A percentile compares a stretch with the other conserved stretches of the same genome.
Evolutionary conservation across 192 early-diverging fungal genomes (phyloP).

Genomic region (Pilaira anomala): DNA sequence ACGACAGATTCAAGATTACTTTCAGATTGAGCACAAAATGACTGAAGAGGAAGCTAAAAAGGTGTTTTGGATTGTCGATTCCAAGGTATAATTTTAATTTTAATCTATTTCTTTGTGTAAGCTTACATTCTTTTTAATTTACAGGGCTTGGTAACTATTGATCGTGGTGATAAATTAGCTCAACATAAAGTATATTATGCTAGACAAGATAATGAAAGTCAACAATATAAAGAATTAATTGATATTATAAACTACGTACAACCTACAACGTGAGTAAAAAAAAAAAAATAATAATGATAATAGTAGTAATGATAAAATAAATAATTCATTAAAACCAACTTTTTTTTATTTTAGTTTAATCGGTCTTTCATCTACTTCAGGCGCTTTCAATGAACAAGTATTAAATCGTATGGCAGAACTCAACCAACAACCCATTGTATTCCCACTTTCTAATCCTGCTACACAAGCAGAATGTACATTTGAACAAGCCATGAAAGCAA

Average conservation of each 20-base stretch:
- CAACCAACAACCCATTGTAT: slow-evolving; percentile 84
- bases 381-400: slow-evolving; percentile 73
- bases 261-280: slow-evolving; percentile 61
- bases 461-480: slow-evolving; percentile 95
- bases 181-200: slow-evolving; percentile 86
- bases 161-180: slow-evolving; percentile 83
- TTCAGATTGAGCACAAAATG: slow-evolving; percentile 72
- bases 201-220: slow-evolving; percentile 76
- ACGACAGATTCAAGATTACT: slow-evolving; percentile 83
- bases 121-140: neutral
- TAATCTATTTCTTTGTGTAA: neutral
- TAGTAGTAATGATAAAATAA: no score
- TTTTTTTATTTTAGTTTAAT: slow-evolving; percentile 58
- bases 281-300: no score
- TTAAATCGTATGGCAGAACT: slow-evolving; percentile 72
- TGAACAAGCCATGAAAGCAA: slow-evolving; percentile 83
- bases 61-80: slow-evolving; percentile 86
- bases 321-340: no score
- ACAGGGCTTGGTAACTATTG: slow-evolving; percentile 77
- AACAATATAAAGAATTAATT: slow-evolving; percentile 68
- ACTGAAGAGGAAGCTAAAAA: slow-evolving; percentile 69
- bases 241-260: slow-evolving; percentile 83
- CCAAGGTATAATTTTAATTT: slow-evolving; percentile 47
- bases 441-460: slow-evolving; percentile 88
- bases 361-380: slow-evolving; percentile 79